Conservation (phyloP, 768 basidiomycete species). For the Mycena galopus region DNA sequence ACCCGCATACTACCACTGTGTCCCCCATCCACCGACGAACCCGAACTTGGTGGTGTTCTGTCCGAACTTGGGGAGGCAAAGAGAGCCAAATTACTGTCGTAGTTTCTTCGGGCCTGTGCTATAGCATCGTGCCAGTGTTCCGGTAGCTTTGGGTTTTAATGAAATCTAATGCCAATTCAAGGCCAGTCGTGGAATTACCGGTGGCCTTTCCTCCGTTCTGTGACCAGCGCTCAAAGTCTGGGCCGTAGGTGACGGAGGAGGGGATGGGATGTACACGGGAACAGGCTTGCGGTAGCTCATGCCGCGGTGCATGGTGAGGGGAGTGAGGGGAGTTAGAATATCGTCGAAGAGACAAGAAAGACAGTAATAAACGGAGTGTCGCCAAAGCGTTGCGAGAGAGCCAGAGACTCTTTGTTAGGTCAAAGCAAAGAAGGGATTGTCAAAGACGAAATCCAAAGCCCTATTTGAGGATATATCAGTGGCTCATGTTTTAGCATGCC, state of each 20-base stretch:
- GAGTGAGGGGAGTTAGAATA: neutral
- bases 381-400: neutral
- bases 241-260: slow-evolving; percentile 59
- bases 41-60: neutral
- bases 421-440: slow-evolving; percentile 22
- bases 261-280: slow-evolving; percentile 75
- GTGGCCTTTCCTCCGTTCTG: slow-evolving; percentile 22
- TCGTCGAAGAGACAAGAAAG: neutral
- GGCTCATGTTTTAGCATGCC: slow-evolving; percentile 14
- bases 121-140: slow-evolving; percentile 29
- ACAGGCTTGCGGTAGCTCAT: slow-evolving; percentile 82
- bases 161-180: neutral
- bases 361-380: slow-evolving; percentile 8
- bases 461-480: neutral
- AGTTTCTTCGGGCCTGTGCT: slow-evolving; percentile 18
- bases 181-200: slow-evolving; percentile 23
- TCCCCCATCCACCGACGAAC: neutral
- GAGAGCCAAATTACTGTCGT: neutral
- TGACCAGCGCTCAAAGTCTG: slow-evolving; percentile 3
- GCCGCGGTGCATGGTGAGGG: slow-evolving; percentile 49
- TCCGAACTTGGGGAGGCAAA: neutral
- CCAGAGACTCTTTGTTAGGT: slow-evolving; percentile 7
- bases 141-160: slow-evolving; percentile 30
- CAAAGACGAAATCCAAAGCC: neutral
- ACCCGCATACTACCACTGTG: neutral